Evolutionary conservation across 176 grass and related monocot genomes (phyloP), one percentile per base, ranked within the genome.

Genomic region (Poa pratensis): DNA sequence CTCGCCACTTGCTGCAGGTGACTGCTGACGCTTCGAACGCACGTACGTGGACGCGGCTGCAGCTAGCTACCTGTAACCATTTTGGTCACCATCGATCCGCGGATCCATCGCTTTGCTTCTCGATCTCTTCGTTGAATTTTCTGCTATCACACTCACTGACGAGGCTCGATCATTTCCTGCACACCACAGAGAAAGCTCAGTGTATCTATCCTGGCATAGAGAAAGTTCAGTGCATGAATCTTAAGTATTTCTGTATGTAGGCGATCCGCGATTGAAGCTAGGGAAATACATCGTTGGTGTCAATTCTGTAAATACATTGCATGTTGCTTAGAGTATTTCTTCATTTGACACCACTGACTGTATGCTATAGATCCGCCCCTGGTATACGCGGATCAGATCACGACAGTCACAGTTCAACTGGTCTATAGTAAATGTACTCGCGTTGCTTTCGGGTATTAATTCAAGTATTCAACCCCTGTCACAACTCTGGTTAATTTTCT

Each of bases 1-100:
- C 61, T 46, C 12, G 43, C 45, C 69, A 77, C 61, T 87, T 84
- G 76, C 51, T 69, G 76, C 81, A 62, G 75, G 76, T 75, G 18
- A 34, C 64, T 78, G 82, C 57, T 65, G 27, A 65, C 62, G 24
- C 62, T 65, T 50, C 13, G 48, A 15, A 17, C 62, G 13, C 26
- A 57, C 19, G 54, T 22, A 57, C 53, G 54, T 9, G 69, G 57
- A 81, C 58, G 35, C 69, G 11, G 24, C 20, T 73, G 9, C 1
- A 58, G 20, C 55, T 58, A 7, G 32, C 49, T 84, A 68, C 8
- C 45, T 48, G 45, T 62, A 51, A 30, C 28, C 75, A 59, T 78
- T 73, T 37, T 43, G 18, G 20, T 68, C 11, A 60, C 28, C 26
- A 50, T 40, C 0, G 12, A 35, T 35, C 34, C 34, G 34, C 34